Evolutionary conservation across 768 basidiomycete species (phyloP).

Genomic region (Rhodotorula paludigena): DNA sequence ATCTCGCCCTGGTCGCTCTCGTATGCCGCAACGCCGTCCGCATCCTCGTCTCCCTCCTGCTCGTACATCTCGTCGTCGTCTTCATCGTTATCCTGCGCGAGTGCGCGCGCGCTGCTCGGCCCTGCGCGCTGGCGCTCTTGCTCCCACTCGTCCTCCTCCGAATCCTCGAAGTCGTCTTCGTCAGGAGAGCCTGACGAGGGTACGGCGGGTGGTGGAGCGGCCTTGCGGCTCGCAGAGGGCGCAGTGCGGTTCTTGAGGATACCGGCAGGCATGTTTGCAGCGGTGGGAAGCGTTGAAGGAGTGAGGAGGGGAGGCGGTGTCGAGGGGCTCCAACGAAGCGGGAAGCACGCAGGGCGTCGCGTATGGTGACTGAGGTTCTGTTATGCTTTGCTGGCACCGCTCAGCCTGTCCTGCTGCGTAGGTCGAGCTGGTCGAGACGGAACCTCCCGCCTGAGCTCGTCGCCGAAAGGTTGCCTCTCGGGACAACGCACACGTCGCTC

Average conservation of each 20-base stretch:
- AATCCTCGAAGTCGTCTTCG: slow-evolving; percentile 9
- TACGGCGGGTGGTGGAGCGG: not conserved
- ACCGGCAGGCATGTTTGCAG: not conserved
- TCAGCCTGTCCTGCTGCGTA: no score
- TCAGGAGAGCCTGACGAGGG: not conserved
- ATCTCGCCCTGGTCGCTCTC: slow-evolving; percentile 32
- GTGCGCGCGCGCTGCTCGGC: not conserved
- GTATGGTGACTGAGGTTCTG: no score
- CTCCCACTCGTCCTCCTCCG: slow-evolving; percentile 34
- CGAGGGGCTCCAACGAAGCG: no score
- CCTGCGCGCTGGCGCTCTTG: not conserved
- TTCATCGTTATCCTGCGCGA: slow-evolving; percentile 4
- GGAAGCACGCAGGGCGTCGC: no score
- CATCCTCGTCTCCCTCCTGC: slow-evolving; percentile 14
- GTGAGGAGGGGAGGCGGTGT: not conserved
- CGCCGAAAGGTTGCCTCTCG: no score
- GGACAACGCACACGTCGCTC: no score
- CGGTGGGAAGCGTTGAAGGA: not conserved
- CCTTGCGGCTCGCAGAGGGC: not conserved
- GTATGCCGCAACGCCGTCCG: slow-evolving; percentile 29
- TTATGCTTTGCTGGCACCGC: no score
- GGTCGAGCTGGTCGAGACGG: no score
- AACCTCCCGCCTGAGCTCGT: no score
- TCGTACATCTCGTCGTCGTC: slow-evolving; percentile 3
- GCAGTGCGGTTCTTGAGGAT: slow-evolving; percentile 1